Conservation (phyloP, 108 stramenopile genomes). For the Cyclotella atomus region DNA sequence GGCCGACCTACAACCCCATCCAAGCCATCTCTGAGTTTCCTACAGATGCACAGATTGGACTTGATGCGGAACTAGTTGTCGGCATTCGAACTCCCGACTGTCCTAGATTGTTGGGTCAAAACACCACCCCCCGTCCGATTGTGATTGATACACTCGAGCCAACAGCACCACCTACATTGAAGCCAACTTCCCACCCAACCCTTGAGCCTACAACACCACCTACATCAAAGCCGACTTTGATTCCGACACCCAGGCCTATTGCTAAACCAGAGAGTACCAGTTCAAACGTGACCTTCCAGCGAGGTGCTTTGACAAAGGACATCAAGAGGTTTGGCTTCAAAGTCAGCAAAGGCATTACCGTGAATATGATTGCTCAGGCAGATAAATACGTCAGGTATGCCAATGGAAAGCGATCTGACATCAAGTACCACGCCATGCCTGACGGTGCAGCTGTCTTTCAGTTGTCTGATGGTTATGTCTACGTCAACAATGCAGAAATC, state of each 20-base stretch:
- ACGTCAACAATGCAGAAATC: slow-evolving; percentile 52
- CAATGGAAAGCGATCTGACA: slow-evolving; percentile 1
- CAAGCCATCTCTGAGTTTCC: not conserved
- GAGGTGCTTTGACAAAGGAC: slow-evolving; percentile 18
- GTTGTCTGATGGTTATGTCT: slow-evolving; percentile 40
- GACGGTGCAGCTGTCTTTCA: slow-evolving; percentile 51
- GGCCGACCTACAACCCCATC: slow-evolving; percentile 17
- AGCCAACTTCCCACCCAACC: not conserved
- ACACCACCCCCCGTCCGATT: not conserved
- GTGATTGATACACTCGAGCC: not conserved
- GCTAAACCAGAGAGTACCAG: not conserved
- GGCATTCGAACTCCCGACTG: slow-evolving; percentile 7
- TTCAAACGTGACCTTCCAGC: not conserved
- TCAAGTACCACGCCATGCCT: slow-evolving; percentile 39
- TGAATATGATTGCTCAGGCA: slow-evolving; percentile 29
- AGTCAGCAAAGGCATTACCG: slow-evolving; percentile 15
- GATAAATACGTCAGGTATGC: slow-evolving; percentile 19
- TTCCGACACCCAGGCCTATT: not conserved
- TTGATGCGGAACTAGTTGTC: not conserved
- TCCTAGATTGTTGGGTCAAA: slow-evolving; percentile 6
- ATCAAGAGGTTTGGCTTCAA: slow-evolving; percentile 2
- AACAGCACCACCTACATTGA: not conserved
- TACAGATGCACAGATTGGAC: not conserved
- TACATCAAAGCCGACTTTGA: not conserved
- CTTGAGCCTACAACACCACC: not conserved